These are phyloP conservation scores for Mycena belliarum DNA, from an alignment of 768 basidiomycete species.

Conservation along the genomic window DNA sequence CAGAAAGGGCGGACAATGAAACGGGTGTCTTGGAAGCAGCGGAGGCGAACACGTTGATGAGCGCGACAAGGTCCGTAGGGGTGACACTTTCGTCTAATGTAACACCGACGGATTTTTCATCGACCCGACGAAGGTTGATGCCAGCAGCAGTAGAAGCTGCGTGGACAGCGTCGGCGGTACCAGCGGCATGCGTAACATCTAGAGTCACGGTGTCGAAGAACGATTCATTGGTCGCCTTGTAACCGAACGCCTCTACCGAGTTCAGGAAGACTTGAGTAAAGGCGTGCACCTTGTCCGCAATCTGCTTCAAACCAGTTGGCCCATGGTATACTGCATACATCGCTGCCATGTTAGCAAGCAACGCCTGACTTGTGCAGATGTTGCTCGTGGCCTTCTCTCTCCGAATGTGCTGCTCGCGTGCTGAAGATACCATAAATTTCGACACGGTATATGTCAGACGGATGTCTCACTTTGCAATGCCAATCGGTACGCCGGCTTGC, in stretches of 20 bases:
- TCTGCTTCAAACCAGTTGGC: conserved; percentile 77
- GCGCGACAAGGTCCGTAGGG: conserved; percentile 67
- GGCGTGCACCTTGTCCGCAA: conserved; percentile 89
- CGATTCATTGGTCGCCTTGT: conserved; percentile 62
- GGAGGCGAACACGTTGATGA: conserved; percentile 81
- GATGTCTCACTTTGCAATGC: conserved; percentile 84
- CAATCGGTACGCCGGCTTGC: conserved; percentile 86
- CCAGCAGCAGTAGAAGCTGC: conserved; percentile 57
- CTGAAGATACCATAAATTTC: conserved; percentile 37
- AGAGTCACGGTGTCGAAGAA: conserved; percentile 95
- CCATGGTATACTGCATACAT: conserved; percentile 99
- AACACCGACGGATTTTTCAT: conserved; percentile 76
- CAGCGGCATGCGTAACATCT: conserved; percentile 61
- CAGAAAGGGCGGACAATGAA: conserved; percentile 48
- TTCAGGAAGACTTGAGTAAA: conserved; percentile 77
- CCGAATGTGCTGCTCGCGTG: conserved; percentile 95
- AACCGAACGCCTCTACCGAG: conserved; percentile 72
- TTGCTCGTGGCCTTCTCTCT: conserved; percentile 98
- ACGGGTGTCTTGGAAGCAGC: conserved; percentile 54
- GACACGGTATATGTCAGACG: background rate
- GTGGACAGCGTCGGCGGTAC: conserved; percentile 66
- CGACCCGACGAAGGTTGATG: conserved; percentile 85
- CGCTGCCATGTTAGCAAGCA: conserved; percentile 98
- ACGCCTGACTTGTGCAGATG: conserved; percentile 96
- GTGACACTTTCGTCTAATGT: conserved; percentile 92